Evolutionary conservation across 345 rosid species (phyloP).

Genomic region (Syzygium grande): DNA sequence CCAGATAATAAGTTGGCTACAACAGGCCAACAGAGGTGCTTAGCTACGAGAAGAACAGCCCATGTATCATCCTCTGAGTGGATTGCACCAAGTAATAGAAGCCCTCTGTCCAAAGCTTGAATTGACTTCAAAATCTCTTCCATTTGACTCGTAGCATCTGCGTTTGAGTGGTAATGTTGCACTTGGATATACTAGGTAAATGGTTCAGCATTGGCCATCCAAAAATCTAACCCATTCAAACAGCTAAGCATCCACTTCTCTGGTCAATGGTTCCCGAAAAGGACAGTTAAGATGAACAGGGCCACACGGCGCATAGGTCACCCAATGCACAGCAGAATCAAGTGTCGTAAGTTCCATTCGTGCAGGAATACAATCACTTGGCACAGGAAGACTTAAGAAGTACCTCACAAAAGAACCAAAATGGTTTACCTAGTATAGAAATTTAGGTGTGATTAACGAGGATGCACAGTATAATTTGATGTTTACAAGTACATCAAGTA

Average conservation of each 20-base stretch:
- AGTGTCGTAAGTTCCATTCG: slow-evolving; percentile 81
- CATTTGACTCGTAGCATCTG: slow-evolving; percentile 19
- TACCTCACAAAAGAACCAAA: slow-evolving; percentile 87
- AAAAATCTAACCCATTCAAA: slow-evolving; percentile 66
- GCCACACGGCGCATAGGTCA: slow-evolving; percentile 60
- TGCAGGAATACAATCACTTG: slow-evolving; percentile 69
- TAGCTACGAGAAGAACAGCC: slow-evolving; percentile 83
- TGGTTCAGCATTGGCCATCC: slow-evolving; percentile 69
- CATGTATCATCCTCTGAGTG: slow-evolving; percentile 83
- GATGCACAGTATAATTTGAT: neutral
- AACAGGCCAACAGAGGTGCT: slow-evolving; percentile 79
- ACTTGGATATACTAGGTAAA: slow-evolving; percentile 51
- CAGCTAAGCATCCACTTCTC: slow-evolving; percentile 56
- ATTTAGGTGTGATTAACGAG: slow-evolving; percentile 4
- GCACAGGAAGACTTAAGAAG: slow-evolving; percentile 84
- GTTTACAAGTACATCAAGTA: neutral
- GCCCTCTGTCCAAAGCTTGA: slow-evolving; percentile 48
- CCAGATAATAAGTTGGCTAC: slow-evolving; percentile 90
- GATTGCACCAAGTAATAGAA: slow-evolving; percentile 61
- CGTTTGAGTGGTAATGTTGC: slow-evolving; percentile 28
- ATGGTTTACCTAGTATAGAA: slow-evolving; percentile 61
- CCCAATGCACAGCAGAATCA: slow-evolving; percentile 82
- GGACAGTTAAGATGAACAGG: slow-evolving; percentile 96
- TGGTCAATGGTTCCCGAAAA: slow-evolving; percentile 79
- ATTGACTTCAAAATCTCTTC: slow-evolving; percentile 48